phyloP scores from a whole-genome alignment of 2,329 filamentous ascomycete genomes.

The Trichoderma arundinaceum region DNA sequence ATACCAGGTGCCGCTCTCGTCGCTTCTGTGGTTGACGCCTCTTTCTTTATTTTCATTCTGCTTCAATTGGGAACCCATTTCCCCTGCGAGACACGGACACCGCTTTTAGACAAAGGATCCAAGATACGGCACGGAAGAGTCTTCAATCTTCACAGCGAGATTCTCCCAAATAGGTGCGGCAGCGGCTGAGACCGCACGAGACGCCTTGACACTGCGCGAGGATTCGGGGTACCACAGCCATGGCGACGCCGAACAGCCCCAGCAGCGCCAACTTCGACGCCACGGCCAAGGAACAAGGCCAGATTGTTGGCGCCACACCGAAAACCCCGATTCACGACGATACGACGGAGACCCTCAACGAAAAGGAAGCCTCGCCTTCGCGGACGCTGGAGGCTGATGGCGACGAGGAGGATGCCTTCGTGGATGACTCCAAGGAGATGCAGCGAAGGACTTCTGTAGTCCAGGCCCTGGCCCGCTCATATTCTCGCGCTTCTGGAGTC shows the following conservation, averaged over 20 bases:
- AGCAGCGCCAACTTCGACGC: conserved; percentile 56
- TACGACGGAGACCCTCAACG: conserved; percentile 46
- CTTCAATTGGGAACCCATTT: background rate
- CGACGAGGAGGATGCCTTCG: conserved; percentile 39
- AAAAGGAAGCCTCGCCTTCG: conserved; percentile 44
- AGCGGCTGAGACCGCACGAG: conserved; percentile 15
- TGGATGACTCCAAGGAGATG: conserved; percentile 48
- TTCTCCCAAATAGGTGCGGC: background rate
- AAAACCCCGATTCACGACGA: conserved; percentile 39
- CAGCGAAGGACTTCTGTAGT: conserved; percentile 59
- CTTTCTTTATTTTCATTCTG: background rate
- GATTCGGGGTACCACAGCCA: conserved; percentile 13
- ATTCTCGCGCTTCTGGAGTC: conserved; percentile 55
- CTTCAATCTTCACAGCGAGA: background rate
- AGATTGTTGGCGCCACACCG: conserved; percentile 12
- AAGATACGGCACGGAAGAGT: background rate
- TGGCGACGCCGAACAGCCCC: conserved; percentile 40
- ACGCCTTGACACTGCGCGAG: conserved; percentile 12
- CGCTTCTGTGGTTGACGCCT: conserved; percentile 1
- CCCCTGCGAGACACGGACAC: conserved; percentile 4
- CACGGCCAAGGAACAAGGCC: conserved; percentile 53
- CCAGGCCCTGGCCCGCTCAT: conserved; percentile 61
- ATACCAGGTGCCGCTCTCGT: background rate
- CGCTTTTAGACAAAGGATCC: background rate
- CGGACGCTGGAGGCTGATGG: conserved; percentile 37